Evolutionary conservation across 2,329 filamentous ascomycete genomes (phyloP).

Genomic region (Myriangium duriaei): DNA sequence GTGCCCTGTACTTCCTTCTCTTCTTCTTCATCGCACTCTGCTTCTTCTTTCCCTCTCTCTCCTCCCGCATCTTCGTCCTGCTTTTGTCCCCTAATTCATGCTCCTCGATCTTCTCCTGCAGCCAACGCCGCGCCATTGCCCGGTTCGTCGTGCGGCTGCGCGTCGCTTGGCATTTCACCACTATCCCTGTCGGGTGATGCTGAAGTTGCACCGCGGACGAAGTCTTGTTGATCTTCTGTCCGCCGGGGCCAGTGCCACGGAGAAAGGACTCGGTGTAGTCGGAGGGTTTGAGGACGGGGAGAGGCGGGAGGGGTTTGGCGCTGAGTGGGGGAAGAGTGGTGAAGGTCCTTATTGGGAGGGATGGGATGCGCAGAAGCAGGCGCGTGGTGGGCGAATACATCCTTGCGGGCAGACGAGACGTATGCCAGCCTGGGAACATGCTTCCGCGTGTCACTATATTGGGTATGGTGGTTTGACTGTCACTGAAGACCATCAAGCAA

Average conservation of each 20-base stretch:
- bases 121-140: conserved; percentile 64
- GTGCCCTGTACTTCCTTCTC: conserved; percentile 60
- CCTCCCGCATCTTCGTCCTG: conserved; percentile 51
- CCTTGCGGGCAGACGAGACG: no score
- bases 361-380: conserved; percentile 1
- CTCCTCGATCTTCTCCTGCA: conserved; percentile 68
- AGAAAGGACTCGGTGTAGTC: conserved; percentile 79
- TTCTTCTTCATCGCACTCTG: conserved; percentile 73
- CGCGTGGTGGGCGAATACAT: conserved; percentile 2
- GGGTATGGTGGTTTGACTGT: no score
- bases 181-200: conserved; percentile 78
- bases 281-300: conserved; percentile 59
- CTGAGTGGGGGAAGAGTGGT: conserved; percentile 9
- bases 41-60: conserved; percentile 53
- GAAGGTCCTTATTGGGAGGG: not conserved
- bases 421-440: no score
- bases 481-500: no score
- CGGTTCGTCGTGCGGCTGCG: conserved; percentile 78
- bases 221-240: conserved; percentile 99
- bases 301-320: conserved; percentile 58
- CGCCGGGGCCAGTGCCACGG: conserved; percentile 83
- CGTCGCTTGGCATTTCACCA: conserved; percentile 88
- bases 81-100: conserved; percentile 58
- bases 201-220: conserved; percentile 87
- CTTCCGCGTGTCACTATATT: no score